A percentile compares a stretch with the other conserved stretches of the same genome.
Evolutionary conservation across 805 yeast genomes (phyloP).

Genomic region (Candida glaebosa): DNA sequence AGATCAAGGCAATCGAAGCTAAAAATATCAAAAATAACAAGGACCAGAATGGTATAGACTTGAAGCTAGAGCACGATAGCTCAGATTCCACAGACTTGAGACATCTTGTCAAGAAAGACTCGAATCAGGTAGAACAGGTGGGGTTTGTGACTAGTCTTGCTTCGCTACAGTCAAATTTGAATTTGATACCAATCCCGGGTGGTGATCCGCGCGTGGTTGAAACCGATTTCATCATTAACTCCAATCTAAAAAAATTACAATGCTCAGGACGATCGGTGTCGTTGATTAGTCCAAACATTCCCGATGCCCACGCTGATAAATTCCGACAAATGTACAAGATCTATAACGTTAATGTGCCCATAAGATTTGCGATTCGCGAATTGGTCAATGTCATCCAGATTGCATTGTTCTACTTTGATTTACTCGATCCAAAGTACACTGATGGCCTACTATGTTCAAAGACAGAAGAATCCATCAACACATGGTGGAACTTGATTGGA

Average conservation of each 20-base stretch:
- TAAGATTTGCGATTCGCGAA: conserved; percentile 67
- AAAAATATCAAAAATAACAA: not conserved
- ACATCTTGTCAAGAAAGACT: not conserved
- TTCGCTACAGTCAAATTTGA: conserved; percentile 69
- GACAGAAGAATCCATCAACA: conserved; percentile 65
- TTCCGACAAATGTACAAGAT: conserved; percentile 72
- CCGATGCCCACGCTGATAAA: conserved; percentile 78
- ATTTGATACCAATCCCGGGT: conserved; percentile 63
- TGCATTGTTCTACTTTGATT: conserved; percentile 70
- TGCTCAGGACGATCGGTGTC: conserved; percentile 87
- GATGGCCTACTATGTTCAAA: conserved; percentile 83
- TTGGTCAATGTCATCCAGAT: conserved; percentile 73
- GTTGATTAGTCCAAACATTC: conserved; percentile 57
- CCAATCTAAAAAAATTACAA: conserved; percentile 68
- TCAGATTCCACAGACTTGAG: not conserved
- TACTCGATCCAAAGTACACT: conserved; percentile 63
- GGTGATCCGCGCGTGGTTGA: conserved; percentile 54
- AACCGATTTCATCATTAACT: conserved; percentile 64
- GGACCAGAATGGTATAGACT: not conserved
- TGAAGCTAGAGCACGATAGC: not conserved
- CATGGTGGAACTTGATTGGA: conserved; percentile 85
- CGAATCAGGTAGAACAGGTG: conserved; percentile 16
- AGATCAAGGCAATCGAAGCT: conserved; percentile 52
- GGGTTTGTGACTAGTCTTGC: conserved; percentile 83
- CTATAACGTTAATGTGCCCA: conserved; percentile 45